Evolutionary conservation across 352 stramenopile species (phyloP).

Genomic region (Achlya hypogyna): DNA sequence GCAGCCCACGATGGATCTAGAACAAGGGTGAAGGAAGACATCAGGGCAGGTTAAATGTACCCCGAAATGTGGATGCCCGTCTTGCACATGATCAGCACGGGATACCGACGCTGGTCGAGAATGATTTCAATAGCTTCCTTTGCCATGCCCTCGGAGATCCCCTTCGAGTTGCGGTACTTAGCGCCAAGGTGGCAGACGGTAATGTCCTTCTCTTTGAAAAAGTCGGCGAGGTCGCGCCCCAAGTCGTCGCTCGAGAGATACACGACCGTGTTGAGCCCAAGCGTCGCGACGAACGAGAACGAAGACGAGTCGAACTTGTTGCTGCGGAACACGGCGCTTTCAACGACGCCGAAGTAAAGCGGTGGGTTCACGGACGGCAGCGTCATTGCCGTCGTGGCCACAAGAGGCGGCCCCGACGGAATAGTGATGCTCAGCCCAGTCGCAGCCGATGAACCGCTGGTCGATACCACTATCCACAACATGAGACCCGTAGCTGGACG

Average conservation of each 20-base stretch:
- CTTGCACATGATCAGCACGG: slow-evolving; percentile 84
- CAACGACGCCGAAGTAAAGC: slow-evolving; percentile 83
- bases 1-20: slow-evolving; percentile 73
- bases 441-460: neutral
- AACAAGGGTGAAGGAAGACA: slow-evolving; percentile 41
- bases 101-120: slow-evolving; percentile 63
- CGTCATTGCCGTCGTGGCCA: slow-evolving; percentile 34
- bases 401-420: slow-evolving; percentile 2
- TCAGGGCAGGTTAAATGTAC: slow-evolving; percentile 26
- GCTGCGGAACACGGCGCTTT: slow-evolving; percentile 72
- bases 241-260: slow-evolving; percentile 82
- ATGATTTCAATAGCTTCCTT: slow-evolving; percentile 82
- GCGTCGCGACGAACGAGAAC: slow-evolving; percentile 68
- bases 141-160: slow-evolving; percentile 73
- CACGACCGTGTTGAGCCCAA: slow-evolving; percentile 77
- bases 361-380: slow-evolving; percentile 73
- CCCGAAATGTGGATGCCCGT: slow-evolving; percentile 18
- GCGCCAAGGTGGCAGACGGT: slow-evolving; percentile 69
- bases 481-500: neutral
- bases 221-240: slow-evolving; percentile 60
- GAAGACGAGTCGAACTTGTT: slow-evolving; percentile 83
- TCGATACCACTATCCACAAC: neutral
- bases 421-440: slow-evolving; percentile 14
- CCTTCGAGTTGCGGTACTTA: slow-evolving; percentile 69
- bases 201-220: slow-evolving; percentile 76